Evolutionary conservation across 2,329 filamentous ascomycete genomes (phyloP).

Genomic region (Lachnellula hyalina): DNA sequence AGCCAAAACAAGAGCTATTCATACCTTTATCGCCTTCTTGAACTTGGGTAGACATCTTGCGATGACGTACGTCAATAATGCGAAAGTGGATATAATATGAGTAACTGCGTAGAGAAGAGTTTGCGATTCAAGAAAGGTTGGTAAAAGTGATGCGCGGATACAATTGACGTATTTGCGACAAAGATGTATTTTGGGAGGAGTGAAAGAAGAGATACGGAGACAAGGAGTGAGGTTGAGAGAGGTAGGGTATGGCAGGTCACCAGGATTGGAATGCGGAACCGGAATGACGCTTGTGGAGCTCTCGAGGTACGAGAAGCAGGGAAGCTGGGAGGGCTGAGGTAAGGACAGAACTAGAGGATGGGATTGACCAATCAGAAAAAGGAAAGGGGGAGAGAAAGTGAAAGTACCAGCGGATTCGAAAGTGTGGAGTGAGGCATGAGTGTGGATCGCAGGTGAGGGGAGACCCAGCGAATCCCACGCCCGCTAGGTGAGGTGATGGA

Average conservation of each 20-base stretch:
- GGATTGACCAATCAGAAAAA: neutral
- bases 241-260: constrained; percentile 5
- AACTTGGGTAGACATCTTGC: constrained; percentile 40
- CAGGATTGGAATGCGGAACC: no score
- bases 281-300: neutral
- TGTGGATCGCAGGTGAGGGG: neutral
- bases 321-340: constrained; percentile 6
- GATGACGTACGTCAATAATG: constrained; percentile 10
- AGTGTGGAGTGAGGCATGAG: neutral
- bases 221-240: constrained; percentile 17
- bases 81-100: neutral
- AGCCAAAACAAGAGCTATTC: constrained; percentile 13
- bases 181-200: neutral
- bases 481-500: neutral
- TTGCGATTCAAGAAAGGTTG: constrained; percentile 15
- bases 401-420: no score
- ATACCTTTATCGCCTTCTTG: constrained; percentile 47
- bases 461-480: neutral
- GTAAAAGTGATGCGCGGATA: constrained; percentile 10
- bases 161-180: constrained; percentile 25
- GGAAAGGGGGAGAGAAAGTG: neutral
- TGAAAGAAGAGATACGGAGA: neutral
- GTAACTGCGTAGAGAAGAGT: neutral
- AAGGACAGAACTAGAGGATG: neutral
- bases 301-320: constrained; percentile 3